Conservation (phyloP, 306 rosid genomes). For the Arachis stenosperma region DNA sequence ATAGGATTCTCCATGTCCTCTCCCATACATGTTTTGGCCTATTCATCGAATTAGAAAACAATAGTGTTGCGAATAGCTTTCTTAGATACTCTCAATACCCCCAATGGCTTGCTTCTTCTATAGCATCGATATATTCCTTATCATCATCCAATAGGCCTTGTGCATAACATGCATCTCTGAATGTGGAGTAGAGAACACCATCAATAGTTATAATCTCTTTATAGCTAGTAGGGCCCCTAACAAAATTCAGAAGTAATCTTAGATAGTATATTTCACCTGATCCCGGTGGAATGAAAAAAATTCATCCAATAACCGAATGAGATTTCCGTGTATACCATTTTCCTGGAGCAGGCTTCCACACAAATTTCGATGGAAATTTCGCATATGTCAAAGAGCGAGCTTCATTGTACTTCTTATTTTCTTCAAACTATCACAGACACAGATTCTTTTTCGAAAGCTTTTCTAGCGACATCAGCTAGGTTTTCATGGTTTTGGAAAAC, state of each 20-base stretch:
- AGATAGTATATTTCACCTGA: not conserved
- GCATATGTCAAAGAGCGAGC: not conserved
- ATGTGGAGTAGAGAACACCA: not conserved
- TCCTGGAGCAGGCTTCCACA: not conserved
- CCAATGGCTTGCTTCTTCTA: not conserved
- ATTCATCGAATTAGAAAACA: not conserved
- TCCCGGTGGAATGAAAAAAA: not conserved
- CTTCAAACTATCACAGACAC: not conserved
- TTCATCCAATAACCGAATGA: not conserved
- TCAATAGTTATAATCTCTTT: not conserved
- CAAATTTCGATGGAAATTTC: not conserved
- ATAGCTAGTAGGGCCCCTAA: not conserved
- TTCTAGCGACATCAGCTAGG: not conserved
- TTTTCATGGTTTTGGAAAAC: not conserved
- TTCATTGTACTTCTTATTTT: not conserved
- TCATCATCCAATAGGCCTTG: not conserved
- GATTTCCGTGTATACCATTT: not conserved
- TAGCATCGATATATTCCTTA: not conserved
- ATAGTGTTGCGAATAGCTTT: not conserved
- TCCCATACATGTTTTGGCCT: not conserved
- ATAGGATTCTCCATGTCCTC: not conserved
- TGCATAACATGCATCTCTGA: not conserved
- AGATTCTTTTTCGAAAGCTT: not conserved
- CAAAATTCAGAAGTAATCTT: not conserved
- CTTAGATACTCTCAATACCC: not conserved